phyloP scores from a whole-genome alignment of 2,329 filamentous ascomycete species.

The Aspergillus brunneoviolaceus region DNA sequence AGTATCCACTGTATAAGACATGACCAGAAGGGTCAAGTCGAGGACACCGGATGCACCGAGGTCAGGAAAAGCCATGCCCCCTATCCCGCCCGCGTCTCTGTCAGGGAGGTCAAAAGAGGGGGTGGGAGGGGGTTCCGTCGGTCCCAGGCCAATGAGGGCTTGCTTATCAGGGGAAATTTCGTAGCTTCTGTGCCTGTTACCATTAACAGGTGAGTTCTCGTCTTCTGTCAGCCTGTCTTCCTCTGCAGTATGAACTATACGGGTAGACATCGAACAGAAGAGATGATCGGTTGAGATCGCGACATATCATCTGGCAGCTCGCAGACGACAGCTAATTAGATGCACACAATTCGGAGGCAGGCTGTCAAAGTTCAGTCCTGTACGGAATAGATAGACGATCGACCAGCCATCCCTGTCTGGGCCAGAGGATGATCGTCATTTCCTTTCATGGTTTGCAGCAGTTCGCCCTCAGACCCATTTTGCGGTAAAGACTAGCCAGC shows the following conservation, averaged over 20 bases:
- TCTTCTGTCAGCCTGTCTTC: not conserved
- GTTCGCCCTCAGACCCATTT: constrained; percentile 1
- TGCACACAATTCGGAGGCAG: not conserved
- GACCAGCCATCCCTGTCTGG: constrained; percentile 3
- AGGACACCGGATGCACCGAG: not conserved
- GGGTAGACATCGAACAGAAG: not conserved
- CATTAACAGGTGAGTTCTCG: not conserved
- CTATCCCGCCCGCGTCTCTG: not conserved
- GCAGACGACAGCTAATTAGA: not conserved
- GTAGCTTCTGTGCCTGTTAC: not conserved
- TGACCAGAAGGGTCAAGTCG: too few species aligned
- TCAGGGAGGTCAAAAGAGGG: not conserved
- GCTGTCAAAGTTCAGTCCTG: not conserved
- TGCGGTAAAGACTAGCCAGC: too few species aligned
- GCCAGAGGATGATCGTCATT: constrained; percentile 9
- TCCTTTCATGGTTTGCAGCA: not conserved
- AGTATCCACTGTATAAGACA: too few species aligned
- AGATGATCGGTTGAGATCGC: not conserved
- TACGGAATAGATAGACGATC: not conserved
- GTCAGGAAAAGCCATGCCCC: not conserved
- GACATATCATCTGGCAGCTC: not conserved
- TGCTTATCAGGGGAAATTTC: not conserved
- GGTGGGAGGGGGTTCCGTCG: not conserved
- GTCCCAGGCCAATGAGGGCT: not conserved
- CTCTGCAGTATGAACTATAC: too few species aligned